Conservation (phyloP, 2,329 filamentous ascomycete genomes). For the Stachybotrys echinatus region DNA sequence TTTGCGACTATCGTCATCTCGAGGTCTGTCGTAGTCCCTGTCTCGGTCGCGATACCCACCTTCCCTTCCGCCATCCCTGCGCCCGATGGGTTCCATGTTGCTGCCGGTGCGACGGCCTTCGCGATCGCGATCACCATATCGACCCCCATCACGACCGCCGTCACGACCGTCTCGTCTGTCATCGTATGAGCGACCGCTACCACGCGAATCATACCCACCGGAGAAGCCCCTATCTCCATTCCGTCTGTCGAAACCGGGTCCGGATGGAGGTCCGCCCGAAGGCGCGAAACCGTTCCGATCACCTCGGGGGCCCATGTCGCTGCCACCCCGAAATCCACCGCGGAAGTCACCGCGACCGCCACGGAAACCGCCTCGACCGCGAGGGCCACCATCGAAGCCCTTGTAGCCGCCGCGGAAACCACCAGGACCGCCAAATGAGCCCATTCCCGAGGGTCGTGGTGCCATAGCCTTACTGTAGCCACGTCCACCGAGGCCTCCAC, state of each 20-base stretch:
- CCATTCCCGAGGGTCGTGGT: constrained; percentile 63
- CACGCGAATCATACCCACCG: constrained; percentile 45
- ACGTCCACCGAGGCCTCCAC: constrained; percentile 86
- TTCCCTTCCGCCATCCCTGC: constrained; percentile 43
- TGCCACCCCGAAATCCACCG: constrained; percentile 46
- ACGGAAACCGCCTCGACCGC: constrained; percentile 35
- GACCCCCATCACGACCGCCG: constrained; percentile 35
- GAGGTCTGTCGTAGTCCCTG: constrained; percentile 47
- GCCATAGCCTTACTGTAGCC: constrained; percentile 83
- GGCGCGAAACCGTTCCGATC: constrained; percentile 35
- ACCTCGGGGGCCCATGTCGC: constrained; percentile 18
- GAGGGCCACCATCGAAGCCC: constrained; percentile 39
- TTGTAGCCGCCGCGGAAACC: constrained; percentile 41
- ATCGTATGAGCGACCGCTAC: constrained; percentile 51
- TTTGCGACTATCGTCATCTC: constrained; percentile 57
- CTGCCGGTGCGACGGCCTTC: constrained; percentile 59
- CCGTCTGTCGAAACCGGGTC: constrained; percentile 46
- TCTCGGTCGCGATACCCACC: constrained; percentile 42
- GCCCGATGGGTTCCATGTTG: constrained; percentile 79
- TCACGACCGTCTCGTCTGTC: constrained; percentile 48
- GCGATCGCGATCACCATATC: constrained; percentile 41
- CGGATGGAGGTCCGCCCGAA: constrained; percentile 48
- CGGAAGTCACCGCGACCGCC: constrained; percentile 42
- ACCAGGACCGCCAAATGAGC: constrained; percentile 50
- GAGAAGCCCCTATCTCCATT: constrained; percentile 39